Percentiles rank a stretch among this genome's conserved stretches.
Evolutionary conservation across 2,329 filamentous ascomycete genomes (phyloP).

Genomic region (Calonectria pauciramosa): DNA sequence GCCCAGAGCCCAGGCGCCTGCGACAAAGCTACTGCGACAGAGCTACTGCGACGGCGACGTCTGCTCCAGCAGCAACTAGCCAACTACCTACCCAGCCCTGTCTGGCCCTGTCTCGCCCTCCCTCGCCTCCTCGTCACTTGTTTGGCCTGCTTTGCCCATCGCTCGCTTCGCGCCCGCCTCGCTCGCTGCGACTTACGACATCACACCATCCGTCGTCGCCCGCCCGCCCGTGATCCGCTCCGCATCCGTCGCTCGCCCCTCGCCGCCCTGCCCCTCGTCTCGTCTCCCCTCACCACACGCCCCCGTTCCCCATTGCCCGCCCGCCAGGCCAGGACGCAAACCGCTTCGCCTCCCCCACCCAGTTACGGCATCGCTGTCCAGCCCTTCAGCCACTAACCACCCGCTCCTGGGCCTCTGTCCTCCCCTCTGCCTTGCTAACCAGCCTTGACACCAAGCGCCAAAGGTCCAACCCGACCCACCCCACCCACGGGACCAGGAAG

Average conservation of each 20-base stretch:
- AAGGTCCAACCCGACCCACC: slow-evolving; percentile 44
- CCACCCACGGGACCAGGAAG: slow-evolving; percentile 43
- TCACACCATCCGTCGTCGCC: slow-evolving; percentile 29
- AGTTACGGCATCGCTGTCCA: slow-evolving; percentile 46
- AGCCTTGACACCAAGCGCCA: slow-evolving; percentile 38
- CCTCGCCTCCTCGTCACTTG: background rate
- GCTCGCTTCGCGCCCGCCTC: background rate
- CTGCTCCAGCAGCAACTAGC: slow-evolving; percentile 5
- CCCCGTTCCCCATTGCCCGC: slow-evolving; percentile 28
- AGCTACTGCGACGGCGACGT: slow-evolving; percentile 16
- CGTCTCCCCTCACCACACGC: slow-evolving; percentile 16
- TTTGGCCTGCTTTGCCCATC: background rate
- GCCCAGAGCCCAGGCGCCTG: background rate
- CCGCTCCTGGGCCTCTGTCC: slow-evolving; percentile 30
- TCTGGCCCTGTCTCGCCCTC: background rate
- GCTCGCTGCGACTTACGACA: slow-evolving; percentile 22
- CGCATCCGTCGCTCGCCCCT: slow-evolving; percentile 24
- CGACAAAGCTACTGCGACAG: slow-evolving; percentile 21
- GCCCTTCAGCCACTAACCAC: slow-evolving; percentile 47
- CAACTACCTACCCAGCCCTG: background rate
- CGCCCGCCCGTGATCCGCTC: slow-evolving; percentile 26
- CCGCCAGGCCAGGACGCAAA: slow-evolving; percentile 39
- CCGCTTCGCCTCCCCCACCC: slow-evolving; percentile 45
- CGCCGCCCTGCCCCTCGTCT: slow-evolving; percentile 21
- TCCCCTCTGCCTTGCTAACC: slow-evolving; percentile 22